Base-by-base conservation (phyloP, 768 basidiomycete genomes). In the Nidularia pulvinata region DNA sequence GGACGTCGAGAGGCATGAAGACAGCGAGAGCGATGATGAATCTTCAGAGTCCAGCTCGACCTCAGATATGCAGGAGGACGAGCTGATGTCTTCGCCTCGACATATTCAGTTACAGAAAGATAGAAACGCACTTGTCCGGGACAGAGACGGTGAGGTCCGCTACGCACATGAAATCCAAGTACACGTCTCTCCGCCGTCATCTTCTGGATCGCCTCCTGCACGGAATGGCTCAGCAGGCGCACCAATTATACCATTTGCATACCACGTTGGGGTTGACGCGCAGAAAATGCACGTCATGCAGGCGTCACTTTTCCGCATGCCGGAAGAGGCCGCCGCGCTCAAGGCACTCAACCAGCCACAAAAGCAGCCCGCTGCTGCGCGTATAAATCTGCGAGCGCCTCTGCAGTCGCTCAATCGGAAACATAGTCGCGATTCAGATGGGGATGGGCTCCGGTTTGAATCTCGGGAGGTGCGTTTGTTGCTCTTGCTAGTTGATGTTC, bases 271-370 rank as follows among this genome's bases (percentile, higher is more conserved):
- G 5, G 75, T 95, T n/a, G 92, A 95, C 65, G 80, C 87, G 11
- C 91, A 92, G 67, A 88, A 86, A 70, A 85, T 95, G 79, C 90
- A 93, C 62, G 91, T 95, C 51, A 96, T 96, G 94, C 94, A 96
- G 62, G 85, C 90, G 0, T 88, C 90, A 34, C 71, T 96, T 50
- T 96, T 96, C 64, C 81, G 87, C 45, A 76, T 84, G 65, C 86
- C 86, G 11, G 88, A 91, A 64, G 87, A 89, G 61, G 86, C 82
- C 11, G 88, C 81, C 1, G 83, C 82, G 1, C 73, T 89, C 52
- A 81, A 78, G 58, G 82, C 80, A 34, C 60, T 82, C 59, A 80
- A 78, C 55, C 70, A 79, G 56, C 68, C 74, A 54, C 44, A 60
- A 51, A 48, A 55, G 43, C 58, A 66, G 43, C 59, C 55, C 33